Percentiles rank a stretch among this genome's conserved stretches.
phyloP scores from a whole-genome alignment of 2,329 filamentous ascomycete species.

The Fusarium concolor region DNA sequence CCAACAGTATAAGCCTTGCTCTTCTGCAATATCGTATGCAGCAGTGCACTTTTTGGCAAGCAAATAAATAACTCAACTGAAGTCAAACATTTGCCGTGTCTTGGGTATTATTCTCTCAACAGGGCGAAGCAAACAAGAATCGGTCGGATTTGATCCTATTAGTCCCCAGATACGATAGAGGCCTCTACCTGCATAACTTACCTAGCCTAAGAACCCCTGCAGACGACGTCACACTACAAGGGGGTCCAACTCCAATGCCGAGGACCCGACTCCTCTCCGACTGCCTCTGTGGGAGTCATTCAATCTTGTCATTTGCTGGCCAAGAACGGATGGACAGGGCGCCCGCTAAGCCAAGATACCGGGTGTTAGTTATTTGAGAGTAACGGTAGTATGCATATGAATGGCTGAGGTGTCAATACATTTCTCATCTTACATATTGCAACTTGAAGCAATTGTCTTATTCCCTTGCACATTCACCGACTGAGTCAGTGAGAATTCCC shows the following conservation, averaged over 20 bases:
- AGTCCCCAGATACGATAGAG: slow-evolving; percentile 1
- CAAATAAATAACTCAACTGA: neutral
- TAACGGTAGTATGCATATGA: slow-evolving; percentile 9
- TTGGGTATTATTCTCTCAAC: neutral
- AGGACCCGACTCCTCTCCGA: slow-evolving; percentile 8
- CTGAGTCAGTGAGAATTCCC: neutral
- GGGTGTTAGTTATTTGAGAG: no score
- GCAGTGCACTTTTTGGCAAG: neutral
- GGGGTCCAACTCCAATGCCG: slow-evolving; percentile 14
- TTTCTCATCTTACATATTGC: slow-evolving; percentile 1
- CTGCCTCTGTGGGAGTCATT: slow-evolving; percentile 2
- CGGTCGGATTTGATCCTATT: neutral
- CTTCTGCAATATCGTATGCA: neutral
- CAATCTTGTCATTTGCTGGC: slow-evolving; percentile 15
- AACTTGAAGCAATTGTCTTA: neutral
- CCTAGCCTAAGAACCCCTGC: neutral
- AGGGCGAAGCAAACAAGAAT: slow-evolving; percentile 1
- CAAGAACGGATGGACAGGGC: no score
- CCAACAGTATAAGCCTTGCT: neutral
- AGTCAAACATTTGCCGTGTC: neutral
- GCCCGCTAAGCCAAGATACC: no score
- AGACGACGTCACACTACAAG: slow-evolving; percentile 9
- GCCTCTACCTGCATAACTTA: neutral
- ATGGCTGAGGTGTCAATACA: slow-evolving; percentile 8
- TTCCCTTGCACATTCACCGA: no score